phyloP scores from a whole-genome alignment of 108 stramenopile genomes.

The Discostella pseudostelligera region DNA sequence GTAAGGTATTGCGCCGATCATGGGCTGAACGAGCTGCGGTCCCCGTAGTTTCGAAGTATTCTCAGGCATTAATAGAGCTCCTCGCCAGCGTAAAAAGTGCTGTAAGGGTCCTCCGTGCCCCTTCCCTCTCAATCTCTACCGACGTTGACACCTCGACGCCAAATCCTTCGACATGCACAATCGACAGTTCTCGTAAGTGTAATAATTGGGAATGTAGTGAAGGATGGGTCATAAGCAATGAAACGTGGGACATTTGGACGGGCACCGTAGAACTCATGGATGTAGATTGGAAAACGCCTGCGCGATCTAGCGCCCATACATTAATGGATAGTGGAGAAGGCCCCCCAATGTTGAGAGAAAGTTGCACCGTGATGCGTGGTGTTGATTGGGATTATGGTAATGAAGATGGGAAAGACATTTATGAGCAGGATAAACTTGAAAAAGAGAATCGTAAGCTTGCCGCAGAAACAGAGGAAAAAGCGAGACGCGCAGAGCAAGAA shows the following conservation, averaged over 20 bases:
- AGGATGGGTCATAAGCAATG: conserved; percentile 72
- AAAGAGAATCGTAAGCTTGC: conserved; percentile 52
- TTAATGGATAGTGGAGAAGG: conserved; percentile 89
- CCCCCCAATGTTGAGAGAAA: conserved; percentile 77
- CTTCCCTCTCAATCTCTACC: conserved; percentile 27
- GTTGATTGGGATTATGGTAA: conserved; percentile 64
- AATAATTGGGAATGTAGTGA: conserved; percentile 63
- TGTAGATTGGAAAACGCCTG: conserved; percentile 73
- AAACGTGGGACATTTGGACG: conserved; percentile 66
- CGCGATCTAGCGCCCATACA: conserved; percentile 60
- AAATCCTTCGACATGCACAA: conserved; percentile 66
- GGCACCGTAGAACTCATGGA: conserved; percentile 58
- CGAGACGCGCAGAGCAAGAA: conserved; percentile 14
- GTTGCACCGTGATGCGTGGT: conserved; percentile 75
- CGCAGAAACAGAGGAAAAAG: conserved; percentile 21
- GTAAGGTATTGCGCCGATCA: conserved; percentile 58
- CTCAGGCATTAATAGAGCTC: conserved; percentile 79
- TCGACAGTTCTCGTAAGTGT: conserved; percentile 20
- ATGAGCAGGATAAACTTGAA: conserved; percentile 68
- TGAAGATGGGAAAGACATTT: conserved; percentile 73
- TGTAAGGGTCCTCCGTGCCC: conserved; percentile 2
- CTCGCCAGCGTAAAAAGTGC: conserved; percentile 55
- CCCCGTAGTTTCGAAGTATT: conserved; percentile 82
- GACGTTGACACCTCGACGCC: too few relatives aligned
- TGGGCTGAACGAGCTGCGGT: conserved; percentile 86